Percentiles rank a stretch among this genome's conserved stretches.
These are phyloP conservation scores for Aspergillus carlsbadensis DNA, from an alignment of 495 filamentous ascomycete species.

Conservation along the genomic window DNA sequence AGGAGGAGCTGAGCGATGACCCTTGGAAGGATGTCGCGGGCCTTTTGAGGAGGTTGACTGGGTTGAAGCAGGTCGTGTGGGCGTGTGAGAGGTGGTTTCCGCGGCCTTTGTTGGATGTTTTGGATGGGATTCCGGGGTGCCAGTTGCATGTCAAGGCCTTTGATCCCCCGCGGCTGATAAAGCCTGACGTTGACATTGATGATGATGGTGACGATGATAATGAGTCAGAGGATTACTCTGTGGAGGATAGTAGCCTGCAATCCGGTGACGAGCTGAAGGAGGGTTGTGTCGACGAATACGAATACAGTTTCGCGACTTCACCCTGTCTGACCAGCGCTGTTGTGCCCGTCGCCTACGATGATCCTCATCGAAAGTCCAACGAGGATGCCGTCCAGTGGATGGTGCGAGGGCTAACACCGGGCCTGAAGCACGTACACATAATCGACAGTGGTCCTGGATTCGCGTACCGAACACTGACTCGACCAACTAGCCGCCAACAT, in stretches of 20 bases:
- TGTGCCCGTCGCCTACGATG: not conserved
- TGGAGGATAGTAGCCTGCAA: no score
- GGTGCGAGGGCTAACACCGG: not conserved
- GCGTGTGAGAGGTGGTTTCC: not conserved
- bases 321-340: not conserved
- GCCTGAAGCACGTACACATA: constrained; percentile 1
- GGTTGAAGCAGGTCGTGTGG: not conserved
- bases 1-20: not conserved
- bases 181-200: not conserved
- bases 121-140: not conserved
- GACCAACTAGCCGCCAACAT: not conserved
- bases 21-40: not conserved
- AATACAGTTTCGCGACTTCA: not conserved
- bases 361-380: not conserved
- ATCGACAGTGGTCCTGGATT: not conserved
- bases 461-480: not conserved
- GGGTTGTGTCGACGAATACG: not conserved
- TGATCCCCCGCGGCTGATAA: not conserved
- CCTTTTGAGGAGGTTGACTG: not conserved
- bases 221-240: not conserved
- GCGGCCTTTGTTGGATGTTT: not conserved
- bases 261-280: no score
- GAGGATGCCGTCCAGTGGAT: not conserved
- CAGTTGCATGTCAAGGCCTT: not conserved
- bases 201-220: not conserved